These are phyloP conservation scores for Elsinoe ampelina DNA, from an alignment of 2,329 filamentous ascomycete species.

Conservation along the genomic window DNA sequence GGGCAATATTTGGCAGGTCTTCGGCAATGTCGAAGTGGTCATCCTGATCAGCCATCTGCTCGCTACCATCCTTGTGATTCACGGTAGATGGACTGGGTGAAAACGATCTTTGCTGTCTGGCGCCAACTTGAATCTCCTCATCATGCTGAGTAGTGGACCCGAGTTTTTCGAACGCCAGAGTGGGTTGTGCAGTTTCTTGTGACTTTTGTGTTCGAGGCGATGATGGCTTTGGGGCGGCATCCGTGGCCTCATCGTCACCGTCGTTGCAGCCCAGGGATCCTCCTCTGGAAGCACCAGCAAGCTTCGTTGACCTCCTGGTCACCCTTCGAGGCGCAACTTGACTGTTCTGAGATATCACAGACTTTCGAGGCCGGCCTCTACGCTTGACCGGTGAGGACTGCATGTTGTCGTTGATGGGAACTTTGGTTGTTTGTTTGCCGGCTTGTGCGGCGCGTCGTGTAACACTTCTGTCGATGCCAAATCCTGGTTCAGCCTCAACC, in stretches of 20 bases:
- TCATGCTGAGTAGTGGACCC: too few relatives aligned
- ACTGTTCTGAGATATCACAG: slow-evolving; percentile 9
- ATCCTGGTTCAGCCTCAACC: slow-evolving; percentile 37
- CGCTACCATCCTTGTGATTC: neutral
- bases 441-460: slow-evolving; percentile 21
- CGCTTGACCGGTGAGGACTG: slow-evolving; percentile 30
- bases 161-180: neutral
- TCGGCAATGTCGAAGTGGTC: neutral
- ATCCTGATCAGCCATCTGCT: slow-evolving; percentile 24
- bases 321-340: neutral
- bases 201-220: neutral
- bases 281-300: neutral
- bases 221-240: neutral
- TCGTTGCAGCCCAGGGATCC: neutral
- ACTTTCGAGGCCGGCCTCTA: slow-evolving; percentile 31
- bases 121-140: neutral
- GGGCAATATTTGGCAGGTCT: slow-evolving; percentile 11
- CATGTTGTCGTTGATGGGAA: slow-evolving; percentile 34
- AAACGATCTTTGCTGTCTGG: neutral
- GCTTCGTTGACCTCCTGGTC: neutral
- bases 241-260: slow-evolving; percentile 1
- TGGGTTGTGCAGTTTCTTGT: neutral
- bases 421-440: slow-evolving; percentile 26
- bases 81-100: slow-evolving; percentile 1
- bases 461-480: slow-evolving; percentile 18